A percentile compares a stretch with the other conserved stretches of the same genome.
These are phyloP conservation scores for Limonium bicolor DNA, from an alignment of 148 eudicot genomes.

Conservation along the genomic window DNA sequence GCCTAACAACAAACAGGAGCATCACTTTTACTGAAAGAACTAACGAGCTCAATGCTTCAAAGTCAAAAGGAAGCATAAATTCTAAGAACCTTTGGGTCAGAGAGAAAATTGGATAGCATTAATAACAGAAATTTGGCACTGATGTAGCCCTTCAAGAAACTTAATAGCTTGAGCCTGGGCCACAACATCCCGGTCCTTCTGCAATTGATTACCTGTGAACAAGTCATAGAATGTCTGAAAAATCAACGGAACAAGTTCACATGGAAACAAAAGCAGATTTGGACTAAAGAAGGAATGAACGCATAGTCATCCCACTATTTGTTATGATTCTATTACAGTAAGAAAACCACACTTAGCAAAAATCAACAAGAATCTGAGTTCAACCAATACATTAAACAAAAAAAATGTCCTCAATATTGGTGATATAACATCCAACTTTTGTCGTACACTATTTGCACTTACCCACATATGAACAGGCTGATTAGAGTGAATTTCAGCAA, in stretches of 20 bases:
- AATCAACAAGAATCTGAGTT: no score
- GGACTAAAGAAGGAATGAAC: background rate
- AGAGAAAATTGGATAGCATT: slow-evolving; percentile 57
- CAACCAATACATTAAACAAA: no score
- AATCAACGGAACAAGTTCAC: background rate
- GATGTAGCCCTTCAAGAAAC: slow-evolving; percentile 53
- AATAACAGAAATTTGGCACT: slow-evolving; percentile 52
- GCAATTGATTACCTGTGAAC: slow-evolving; percentile 77
- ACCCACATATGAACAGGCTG: slow-evolving; percentile 99
- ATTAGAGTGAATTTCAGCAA: slow-evolving; percentile 76
- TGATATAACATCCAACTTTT: no score
- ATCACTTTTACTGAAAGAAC: background rate
- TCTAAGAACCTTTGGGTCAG: slow-evolving; percentile 57
- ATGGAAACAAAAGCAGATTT: background rate
- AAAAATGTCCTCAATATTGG: no score
- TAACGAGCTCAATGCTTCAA: background rate
- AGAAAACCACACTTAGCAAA: no score
- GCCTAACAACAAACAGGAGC: slow-evolving; percentile 25
- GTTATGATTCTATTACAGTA: no score
- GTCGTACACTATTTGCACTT: no score
- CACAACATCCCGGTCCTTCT: slow-evolving; percentile 97
- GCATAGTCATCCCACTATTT: no score
- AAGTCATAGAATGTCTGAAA: background rate
- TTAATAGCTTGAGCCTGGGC: slow-evolving; percentile 90
- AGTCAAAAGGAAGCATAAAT: slow-evolving; percentile 36